Evolutionary conservation across 1,284 basidiomycete species (phyloP), one percentile per base, ranked within the genome.

Genomic region (Moniliella sp.): DNA sequence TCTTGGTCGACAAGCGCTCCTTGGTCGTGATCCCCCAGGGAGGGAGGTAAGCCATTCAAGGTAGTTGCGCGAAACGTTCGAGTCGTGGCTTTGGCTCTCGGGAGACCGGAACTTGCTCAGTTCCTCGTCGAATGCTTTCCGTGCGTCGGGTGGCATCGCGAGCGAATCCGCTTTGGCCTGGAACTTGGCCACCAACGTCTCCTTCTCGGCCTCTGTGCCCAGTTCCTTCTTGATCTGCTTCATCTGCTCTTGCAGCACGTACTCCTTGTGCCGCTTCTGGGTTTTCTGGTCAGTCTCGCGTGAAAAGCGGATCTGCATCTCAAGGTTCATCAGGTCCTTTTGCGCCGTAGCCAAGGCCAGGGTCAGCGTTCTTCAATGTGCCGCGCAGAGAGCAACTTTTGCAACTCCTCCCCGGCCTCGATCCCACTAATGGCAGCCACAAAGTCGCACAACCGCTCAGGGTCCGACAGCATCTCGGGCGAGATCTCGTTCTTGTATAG

Each of bases 191-290:
- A 94, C 78, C 39, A 94, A 66, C 65, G 86, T 91, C 65, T 94
- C 88, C n/a, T n/a, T n/a, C 50, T 97, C 88, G 18, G 75, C 77
- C 64, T 88, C 83, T 73, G 94, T 82, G 4, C 88, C 88, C 4
- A 97, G 70, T 64, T 94, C 91, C 67, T 88, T 91, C 69, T 97
- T 94, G 65, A 99, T 97, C 1, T 82, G 84, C 64, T 91, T 93
- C 41, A 97, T 72, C 64, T 97, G 91, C 62, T 99, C 91, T 78
- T 83, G 86, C 37, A 99, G 68, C 62, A 91, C 94, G 59, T 91
- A 94, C 66, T 97, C 91, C 38, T 86, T 69, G 61, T 97, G 88
- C 10, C 86, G 71, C 64, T 94, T 94, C 30, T 83, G 83, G 41
- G 97, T 93, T 68, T 93, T 93, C 66, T 67, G 73, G 60, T 97